Conservation (phyloP, 2,329 filamentous ascomycete genomes). For the Aspergillus cejpii region DNA sequence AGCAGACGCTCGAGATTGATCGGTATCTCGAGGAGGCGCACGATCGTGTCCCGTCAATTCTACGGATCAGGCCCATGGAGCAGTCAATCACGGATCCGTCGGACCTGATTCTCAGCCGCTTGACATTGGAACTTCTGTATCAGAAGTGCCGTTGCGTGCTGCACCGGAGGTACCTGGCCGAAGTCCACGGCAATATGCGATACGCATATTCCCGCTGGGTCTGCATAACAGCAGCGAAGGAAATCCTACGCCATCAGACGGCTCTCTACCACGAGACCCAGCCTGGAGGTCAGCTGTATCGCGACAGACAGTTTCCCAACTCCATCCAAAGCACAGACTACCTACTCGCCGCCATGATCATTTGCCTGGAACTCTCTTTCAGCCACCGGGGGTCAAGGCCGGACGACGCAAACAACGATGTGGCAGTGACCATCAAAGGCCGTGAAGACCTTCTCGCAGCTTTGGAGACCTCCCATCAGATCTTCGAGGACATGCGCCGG, state of each 20-base stretch:
- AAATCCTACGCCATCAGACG: conserved; percentile 46
- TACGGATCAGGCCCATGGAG: conserved; percentile 22
- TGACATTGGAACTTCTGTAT: conserved; percentile 48
- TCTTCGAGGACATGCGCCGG: conserved; percentile 20
- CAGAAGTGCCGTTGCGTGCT: conserved; percentile 48
- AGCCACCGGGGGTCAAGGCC: conserved; percentile 9
- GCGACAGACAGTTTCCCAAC: conserved; percentile 52
- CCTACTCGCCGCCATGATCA: conserved; percentile 54
- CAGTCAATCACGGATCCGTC: conserved; percentile 45
- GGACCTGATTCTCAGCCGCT: conserved; percentile 47
- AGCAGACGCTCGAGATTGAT: conserved; percentile 34
- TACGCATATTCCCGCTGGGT: conserved; percentile 41
- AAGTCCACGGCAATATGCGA: conserved; percentile 29
- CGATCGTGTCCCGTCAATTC: conserved; percentile 17
- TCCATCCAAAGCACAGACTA: conserved; percentile 56
- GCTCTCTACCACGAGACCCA: conserved; percentile 47
- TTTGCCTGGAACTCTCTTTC: conserved; percentile 45
- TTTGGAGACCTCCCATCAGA: conserved; percentile 23
- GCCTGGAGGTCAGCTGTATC: conserved; percentile 49
- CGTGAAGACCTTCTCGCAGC: conserved; percentile 21
- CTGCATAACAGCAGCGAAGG: conserved; percentile 45
- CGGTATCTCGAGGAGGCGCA: conserved; percentile 30
- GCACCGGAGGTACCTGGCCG: conserved; percentile 49
- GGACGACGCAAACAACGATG: conserved; percentile 8
- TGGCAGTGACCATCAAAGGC: conserved; percentile 12